Evolutionary conservation across 768 basidiomycete species (phyloP).

Genomic region (Suillus variegatus): DNA sequence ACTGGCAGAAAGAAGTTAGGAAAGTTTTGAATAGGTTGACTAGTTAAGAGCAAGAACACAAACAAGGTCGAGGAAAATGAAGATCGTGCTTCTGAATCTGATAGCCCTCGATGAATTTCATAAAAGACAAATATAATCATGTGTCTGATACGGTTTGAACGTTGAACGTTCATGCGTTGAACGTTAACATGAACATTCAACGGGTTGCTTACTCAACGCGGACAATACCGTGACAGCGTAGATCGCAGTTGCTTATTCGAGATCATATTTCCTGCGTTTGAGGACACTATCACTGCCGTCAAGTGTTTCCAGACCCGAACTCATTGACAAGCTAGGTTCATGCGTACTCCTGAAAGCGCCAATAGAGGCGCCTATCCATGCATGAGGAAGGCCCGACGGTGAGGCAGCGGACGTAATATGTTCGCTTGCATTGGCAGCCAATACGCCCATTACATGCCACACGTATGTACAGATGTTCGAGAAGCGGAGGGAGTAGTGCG

Average conservation of each 20-base stretch:
- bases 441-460: neutral
- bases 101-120: neutral
- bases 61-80: neutral
- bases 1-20: constrained; percentile 66
- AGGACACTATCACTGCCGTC: neutral
- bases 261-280: neutral
- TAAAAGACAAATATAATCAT: neutral
- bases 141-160: neutral
- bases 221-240: neutral
- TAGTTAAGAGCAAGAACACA: constrained; percentile 34
- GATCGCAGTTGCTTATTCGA: neutral
- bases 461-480: neutral
- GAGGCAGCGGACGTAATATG: neutral
- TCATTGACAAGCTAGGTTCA: neutral
- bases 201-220: neutral
- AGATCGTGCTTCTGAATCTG: neutral
- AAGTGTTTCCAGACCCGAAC: neutral
- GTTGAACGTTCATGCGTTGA: neutral
- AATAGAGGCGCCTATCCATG: neutral
- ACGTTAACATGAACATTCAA: neutral
- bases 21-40: constrained; percentile 35
- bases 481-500: neutral
- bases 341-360: neutral
- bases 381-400: neutral
- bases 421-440: neutral